Percentiles rank a stretch among this genome's conserved stretches.
Evolutionary conservation across 306 rosid species (phyloP).

Genomic region (Erythrophleum fordii): DNA sequence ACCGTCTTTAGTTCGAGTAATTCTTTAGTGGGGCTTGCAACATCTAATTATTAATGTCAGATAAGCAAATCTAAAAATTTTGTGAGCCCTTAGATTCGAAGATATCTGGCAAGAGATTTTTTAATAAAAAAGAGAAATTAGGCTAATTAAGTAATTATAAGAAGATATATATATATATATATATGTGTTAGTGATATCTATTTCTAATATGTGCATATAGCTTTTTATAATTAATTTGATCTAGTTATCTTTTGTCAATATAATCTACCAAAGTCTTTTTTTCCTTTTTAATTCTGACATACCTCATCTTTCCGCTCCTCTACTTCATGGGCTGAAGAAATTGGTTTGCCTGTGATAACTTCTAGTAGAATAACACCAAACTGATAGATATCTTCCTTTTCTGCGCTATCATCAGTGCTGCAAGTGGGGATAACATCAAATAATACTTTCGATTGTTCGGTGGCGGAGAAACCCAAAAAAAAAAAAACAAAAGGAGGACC

Average conservation of each 20-base stretch:
- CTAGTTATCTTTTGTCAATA: neutral
- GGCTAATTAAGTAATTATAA: neutral
- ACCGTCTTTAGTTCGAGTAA: too few relatives aligned
- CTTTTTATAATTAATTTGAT: too few relatives aligned
- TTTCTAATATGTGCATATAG: neutral
- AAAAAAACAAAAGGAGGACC: neutral
- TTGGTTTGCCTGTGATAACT: constrained; percentile 74
- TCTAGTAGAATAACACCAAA: constrained; percentile 84
- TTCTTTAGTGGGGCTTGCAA: too few relatives aligned
- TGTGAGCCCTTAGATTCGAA: neutral
- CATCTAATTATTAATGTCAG: neutral
- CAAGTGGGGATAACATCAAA: constrained; percentile 1
- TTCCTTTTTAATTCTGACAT: constrained; percentile 3
- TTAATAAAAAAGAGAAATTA: neutral
- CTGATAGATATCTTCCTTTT: constrained; percentile 87
- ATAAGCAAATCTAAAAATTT: neutral
- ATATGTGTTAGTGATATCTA: neutral
- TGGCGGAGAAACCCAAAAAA: constrained; percentile 25
- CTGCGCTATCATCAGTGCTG: constrained; percentile 57
- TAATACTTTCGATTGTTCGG: constrained; percentile 4
- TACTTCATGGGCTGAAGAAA: constrained; percentile 56
- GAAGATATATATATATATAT: too few relatives aligned
- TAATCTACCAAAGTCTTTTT: neutral
- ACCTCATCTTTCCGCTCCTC: constrained; percentile 76
- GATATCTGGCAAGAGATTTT: neutral